Evolutionary conservation across 225 moss, liverwort and hornwort species (phyloP).

Genomic region (Pseudoscleropodium purum): DNA sequence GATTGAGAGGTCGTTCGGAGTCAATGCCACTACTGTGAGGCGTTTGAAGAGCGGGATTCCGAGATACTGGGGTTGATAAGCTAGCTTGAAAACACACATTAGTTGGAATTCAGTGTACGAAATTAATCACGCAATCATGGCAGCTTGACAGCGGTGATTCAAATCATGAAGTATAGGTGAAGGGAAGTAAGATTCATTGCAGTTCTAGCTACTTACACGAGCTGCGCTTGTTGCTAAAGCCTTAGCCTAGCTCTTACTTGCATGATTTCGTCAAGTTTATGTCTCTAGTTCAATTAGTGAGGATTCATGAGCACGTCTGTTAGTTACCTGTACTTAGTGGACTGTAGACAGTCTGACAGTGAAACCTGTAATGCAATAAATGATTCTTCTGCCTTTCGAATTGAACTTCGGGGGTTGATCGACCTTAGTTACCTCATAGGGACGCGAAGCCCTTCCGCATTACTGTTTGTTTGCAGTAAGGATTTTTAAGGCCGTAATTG

Average conservation of each 20-base stretch:
- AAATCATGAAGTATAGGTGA: background rate
- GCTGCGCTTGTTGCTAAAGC: background rate
- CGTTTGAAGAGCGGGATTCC: background rate
- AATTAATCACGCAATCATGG: background rate
- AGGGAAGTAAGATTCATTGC: background rate
- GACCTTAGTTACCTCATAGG: background rate
- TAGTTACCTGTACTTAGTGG: background rate
- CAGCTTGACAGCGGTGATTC: background rate
- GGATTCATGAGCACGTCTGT: background rate
- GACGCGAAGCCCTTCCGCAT: background rate
- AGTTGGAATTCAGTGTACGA: background rate
- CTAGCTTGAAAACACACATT: background rate
- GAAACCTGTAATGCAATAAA: background rate
- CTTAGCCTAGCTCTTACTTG: background rate
- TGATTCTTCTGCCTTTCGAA: background rate
- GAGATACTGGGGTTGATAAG: background rate
- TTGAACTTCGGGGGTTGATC: background rate
- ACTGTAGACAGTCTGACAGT: background rate
- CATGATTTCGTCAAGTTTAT: background rate
- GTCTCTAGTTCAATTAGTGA: background rate
- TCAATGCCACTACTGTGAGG: background rate
- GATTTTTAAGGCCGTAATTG: background rate
- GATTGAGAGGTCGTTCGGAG: background rate
- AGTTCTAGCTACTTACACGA: background rate
- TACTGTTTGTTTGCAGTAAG: background rate